Percentiles rank a stretch among this genome's conserved stretches.
These are phyloP conservation scores for Laetiporus sulphureus DNA, from an alignment of 1,284 basidiomycete species.

Conservation along the genomic window DNA sequence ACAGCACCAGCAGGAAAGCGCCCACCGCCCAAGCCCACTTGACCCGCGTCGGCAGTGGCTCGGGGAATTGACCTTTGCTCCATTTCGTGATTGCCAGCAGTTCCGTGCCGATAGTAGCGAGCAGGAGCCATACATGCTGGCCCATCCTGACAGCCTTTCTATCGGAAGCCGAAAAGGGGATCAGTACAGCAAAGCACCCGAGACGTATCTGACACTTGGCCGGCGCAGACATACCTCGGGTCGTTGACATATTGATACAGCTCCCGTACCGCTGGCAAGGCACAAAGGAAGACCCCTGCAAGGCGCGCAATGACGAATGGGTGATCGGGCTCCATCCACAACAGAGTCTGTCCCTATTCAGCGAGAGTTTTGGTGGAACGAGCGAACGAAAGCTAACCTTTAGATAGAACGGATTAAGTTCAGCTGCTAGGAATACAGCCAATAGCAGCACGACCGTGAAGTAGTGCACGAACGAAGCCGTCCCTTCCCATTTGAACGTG, in stretches of 20 bases:
- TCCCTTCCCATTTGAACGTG: conserved; percentile 81
- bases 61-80: conserved; percentile 64
- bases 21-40: conserved; percentile 61
- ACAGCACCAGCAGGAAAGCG: conserved; percentile 50
- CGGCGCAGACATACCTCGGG: conserved; percentile 67
- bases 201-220: too few relatives aligned
- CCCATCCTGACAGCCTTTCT: conserved; percentile 80
- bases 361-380: conserved; percentile 5
- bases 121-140: conserved; percentile 77
- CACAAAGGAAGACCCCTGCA: conserved; percentile 73
- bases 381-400: conserved; percentile 42
- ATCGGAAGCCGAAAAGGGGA: conserved; percentile 1
- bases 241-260: conserved; percentile 75
- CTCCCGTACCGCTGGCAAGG: conserved; percentile 74
- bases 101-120: conserved; percentile 77
- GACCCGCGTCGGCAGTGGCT: conserved; percentile 55
- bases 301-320: conserved; percentile 73
- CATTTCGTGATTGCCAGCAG: conserved; percentile 70
- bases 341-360: conserved; percentile 41
- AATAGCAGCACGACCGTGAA: conserved; percentile 67
- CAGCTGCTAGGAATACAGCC: conserved; percentile 74
- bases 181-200: too few relatives aligned
- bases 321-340: conserved; percentile 87
- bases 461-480: conserved; percentile 70
- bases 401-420: conserved; percentile 79